Conservation (phyloP, 495 filamentous ascomycete genomes). For the Entonaema liquescens region DNA sequence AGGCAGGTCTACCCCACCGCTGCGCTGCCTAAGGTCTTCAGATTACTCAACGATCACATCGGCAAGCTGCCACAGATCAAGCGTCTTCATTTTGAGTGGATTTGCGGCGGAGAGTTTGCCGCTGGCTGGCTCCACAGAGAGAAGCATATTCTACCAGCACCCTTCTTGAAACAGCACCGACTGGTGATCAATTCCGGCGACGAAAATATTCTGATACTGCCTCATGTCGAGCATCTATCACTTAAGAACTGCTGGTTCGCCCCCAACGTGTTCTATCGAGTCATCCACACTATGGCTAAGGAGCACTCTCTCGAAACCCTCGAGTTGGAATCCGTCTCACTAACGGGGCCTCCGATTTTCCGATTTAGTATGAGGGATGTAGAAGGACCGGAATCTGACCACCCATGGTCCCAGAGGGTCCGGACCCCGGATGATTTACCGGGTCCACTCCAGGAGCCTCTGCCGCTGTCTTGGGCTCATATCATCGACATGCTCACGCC, state of each 20-base stretch:
- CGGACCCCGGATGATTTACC: background rate
- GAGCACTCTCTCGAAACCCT: slow-evolving; percentile 43
- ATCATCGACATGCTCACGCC: slow-evolving; percentile 56
- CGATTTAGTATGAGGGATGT: background rate
- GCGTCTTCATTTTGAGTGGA: slow-evolving; percentile 63
- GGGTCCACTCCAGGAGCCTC: background rate
- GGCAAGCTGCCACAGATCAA: slow-evolving; percentile 52
- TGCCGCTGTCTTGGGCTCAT: slow-evolving; percentile 47
- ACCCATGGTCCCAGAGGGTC: background rate
- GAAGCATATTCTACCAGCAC: slow-evolving; percentile 61
- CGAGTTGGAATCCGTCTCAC: slow-evolving; percentile 56
- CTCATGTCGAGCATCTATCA: slow-evolving; percentile 61
- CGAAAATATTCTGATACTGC: slow-evolving; percentile 47
- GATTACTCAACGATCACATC: slow-evolving; percentile 55
- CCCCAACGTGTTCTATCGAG: slow-evolving; percentile 50
- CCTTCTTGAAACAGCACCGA: slow-evolving; percentile 50
- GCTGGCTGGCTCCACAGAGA: slow-evolving; percentile 61
- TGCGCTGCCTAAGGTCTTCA: slow-evolving; percentile 53
- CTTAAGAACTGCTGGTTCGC: slow-evolving; percentile 65
- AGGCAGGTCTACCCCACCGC: slow-evolving; percentile 51
- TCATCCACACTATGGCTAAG: slow-evolving; percentile 37
- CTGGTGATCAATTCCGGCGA: slow-evolving; percentile 56
- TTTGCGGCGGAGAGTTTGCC: slow-evolving; percentile 65
- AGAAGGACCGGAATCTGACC: slow-evolving; percentile 9
- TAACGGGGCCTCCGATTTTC: slow-evolving; percentile 46